Base-by-base conservation (phyloP, 257 asterid species). In the Euphrasia confusa region DNA sequence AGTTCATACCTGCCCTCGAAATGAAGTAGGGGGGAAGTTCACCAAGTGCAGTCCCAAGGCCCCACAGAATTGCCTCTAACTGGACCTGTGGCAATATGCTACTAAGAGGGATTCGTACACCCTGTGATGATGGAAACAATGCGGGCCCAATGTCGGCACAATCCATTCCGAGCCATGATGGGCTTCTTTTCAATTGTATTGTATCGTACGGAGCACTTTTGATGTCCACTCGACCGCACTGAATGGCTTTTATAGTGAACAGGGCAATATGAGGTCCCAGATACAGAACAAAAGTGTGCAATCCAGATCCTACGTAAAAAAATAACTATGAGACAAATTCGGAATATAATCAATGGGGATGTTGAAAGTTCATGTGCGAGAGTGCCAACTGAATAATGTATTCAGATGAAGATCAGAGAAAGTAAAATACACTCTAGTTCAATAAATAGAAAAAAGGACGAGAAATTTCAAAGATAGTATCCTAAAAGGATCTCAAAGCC, bases 11-110 rank as follows among this genome's bases (percentile, higher is more conserved):
- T 71, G 97, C 95, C 77, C 97, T 77, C 72, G 97, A 90, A 69
- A 90, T 90, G 75, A 90, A 90, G 79, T 90, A 90, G 5, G 97
- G 97, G 54, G 95, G 97, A 10, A 90, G 95, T 80, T 90, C 97
- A 59, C 97, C 97, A 60, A 90, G 97, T 57, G 97, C 97, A 44
- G 97, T 90, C 40, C 97, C 95, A 45, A 87, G 67, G 67, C 97
- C 97, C 97, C 97, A 90, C 54, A 90, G 64, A 65, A 90, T 52
- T 59, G 95, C 95, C 83, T 90, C 97, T 48, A 90, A 69, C 78
- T 90, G 97, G 71, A 87, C 87, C 64, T 90, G 95, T 10, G 92
- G 93, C 75, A 90, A 74, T 74, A 87, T 80, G 75, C 87, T 84
- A 63, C 88, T 69, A 30, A 90, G 87, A 10, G 97, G 95, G 56